Evolutionary conservation across 2,329 filamentous ascomycete genomes (phyloP).

Genomic region (Orbilia ellipsospora): DNA sequence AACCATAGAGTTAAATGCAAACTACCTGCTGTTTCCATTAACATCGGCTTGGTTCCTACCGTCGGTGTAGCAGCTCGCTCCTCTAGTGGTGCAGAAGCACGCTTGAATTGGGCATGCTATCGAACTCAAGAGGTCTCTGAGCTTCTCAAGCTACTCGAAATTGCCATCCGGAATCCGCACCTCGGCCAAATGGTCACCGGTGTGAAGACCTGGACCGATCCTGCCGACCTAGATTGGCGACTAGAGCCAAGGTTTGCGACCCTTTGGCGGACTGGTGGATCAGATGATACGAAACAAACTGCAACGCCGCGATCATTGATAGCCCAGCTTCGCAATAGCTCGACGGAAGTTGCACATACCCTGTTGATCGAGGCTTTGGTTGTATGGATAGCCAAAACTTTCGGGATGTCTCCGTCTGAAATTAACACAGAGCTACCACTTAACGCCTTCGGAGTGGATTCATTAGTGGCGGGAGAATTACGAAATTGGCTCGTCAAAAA

Average conservation of each 20-base stretch:
- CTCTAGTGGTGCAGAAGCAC: neutral
- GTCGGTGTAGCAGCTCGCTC: conserved; percentile 4
- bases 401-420: conserved; percentile 18
- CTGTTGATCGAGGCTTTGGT: conserved; percentile 1
- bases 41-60: neutral
- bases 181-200: conserved; percentile 2
- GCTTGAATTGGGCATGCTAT: conserved; percentile 5
- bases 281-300: neutral
- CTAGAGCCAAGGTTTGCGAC: conserved; percentile 2
- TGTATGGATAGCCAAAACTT: neutral
- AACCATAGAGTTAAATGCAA: conserved; percentile 32
- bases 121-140: conserved; percentile 7
- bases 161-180: neutral
- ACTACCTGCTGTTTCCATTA: conserved; percentile 11
- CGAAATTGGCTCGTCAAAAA: conserved; percentile 19
- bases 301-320: neutral
- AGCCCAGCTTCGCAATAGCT: neutral
- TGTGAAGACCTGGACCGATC: conserved; percentile 3
- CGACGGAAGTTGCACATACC: neutral
- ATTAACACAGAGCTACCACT: conserved; percentile 5
- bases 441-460: conserved; percentile 9
- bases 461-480: conserved; percentile 6
- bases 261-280: neutral
- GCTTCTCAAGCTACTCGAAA: neutral
- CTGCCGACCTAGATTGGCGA: conserved; percentile 9